Conservation (phyloP, 2,329 filamentous ascomycete genomes). For the Trichophyton equinum region DNA sequence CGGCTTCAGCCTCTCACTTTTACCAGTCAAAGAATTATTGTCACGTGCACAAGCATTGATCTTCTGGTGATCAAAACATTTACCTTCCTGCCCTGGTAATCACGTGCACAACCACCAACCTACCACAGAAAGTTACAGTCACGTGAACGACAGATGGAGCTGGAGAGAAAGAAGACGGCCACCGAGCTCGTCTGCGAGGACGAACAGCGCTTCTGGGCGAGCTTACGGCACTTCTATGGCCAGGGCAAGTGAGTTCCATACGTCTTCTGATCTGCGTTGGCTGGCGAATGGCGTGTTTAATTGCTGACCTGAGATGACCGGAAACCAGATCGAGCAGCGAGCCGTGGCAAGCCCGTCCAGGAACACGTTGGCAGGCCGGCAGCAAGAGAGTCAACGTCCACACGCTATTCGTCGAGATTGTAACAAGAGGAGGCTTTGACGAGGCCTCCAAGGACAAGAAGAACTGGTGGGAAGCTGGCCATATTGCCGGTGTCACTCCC, state of each 20-base stretch:
- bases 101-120: not conserved
- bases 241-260: not conserved
- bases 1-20: not conserved
- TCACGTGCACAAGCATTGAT: constrained; percentile 1
- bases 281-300: too few species aligned
- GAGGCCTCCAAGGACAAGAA: constrained; percentile 9
- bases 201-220: constrained; percentile 2
- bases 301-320: too few species aligned
- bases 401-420: constrained; percentile 8
- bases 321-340: not conserved
- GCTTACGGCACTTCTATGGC: not conserved
- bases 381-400: constrained; percentile 9
- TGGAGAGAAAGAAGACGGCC: not conserved
- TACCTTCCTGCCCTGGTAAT: not conserved
- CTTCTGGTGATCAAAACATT: not conserved
- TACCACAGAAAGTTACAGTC: not conserved
- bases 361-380: constrained; percentile 1
- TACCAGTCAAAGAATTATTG: not conserved
- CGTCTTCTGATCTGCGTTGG: not conserved
- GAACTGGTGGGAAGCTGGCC: constrained; percentile 10
- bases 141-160: not conserved
- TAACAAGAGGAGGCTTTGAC: constrained; percentile 8
- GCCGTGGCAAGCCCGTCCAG: not conserved
- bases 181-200: constrained; percentile 1
- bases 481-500: not conserved